Evolutionary conservation across 108 stramenopile species (phyloP), one percentile per base, ranked within the genome.

Genomic region (Cyclostephanos invisitatus): DNA sequence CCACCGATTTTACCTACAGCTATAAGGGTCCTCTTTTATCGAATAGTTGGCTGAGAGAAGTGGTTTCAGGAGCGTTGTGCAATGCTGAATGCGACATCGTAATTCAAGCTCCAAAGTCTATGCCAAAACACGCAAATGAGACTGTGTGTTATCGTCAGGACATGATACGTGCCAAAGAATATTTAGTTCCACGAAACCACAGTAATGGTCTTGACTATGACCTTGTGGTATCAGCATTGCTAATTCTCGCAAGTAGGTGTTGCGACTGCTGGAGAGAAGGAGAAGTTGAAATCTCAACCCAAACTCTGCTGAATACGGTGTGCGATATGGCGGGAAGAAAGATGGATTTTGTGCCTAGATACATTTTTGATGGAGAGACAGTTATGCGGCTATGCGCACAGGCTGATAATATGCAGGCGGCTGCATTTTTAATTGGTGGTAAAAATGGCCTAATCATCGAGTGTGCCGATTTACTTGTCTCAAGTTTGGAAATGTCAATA

Each of bases 391-490:
- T 87, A 73, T 95, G 93, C 64, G 85, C 64, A 44, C 35, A 80
- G 35, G 67, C 80, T 28, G 81, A 75, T 5, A 95, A 95, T 71
- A 61, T 91, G 8, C 66, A 75, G 29, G 89, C 93, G n/a, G 89
- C 86, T 62, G 87, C 91, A 8, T 82, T 86, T 50, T 65, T 95
- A 7, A 61, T 92, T 67, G 91, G 91, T 15, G 93, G 93, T 21
- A 83, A 64, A 62, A 83, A 87, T 70, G 93, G 93, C 9, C 72
- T 94, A 0, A 64, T 91, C 35, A 70, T 94, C 25, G 81, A 86
- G 46, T 88, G 89, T 46, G 85, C 83, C 38, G 77, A 90, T 69
- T 72, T 94, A n/a, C 61, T 94, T 2, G 80, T 82, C 20, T 27
- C 72, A 20, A 66, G 63, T 22, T 27, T 70, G 55, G 86, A 78